Base-by-base conservation (phyloP, 148 eudicot genomes). In the Agrostemma githago region DNA sequence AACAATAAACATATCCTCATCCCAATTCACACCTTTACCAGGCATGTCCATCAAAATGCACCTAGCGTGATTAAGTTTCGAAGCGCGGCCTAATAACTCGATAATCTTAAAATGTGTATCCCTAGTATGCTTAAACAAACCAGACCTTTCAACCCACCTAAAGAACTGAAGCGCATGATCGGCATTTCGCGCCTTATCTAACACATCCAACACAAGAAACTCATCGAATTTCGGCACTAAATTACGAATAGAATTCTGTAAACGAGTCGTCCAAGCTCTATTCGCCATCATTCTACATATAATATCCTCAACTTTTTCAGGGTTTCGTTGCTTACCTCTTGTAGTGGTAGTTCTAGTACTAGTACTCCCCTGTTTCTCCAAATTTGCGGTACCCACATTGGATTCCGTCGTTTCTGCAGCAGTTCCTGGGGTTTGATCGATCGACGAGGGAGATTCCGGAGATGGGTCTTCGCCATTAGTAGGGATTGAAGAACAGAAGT, bases 201-300 rank as follows among this genome's bases (percentile, higher is more conserved):
- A 8, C 15, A 94, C 98, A 80, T 79, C 91, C 39, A 83, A 83
- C 34, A 94, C 97, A 17, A 94, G 80, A 5, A 65, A 44, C 21
- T 86, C 82, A 71, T 91, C 93, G 70, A 91, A 94, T 11, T 77
- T 72, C 1, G 97, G 86, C 8, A 91, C 93, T 74, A 91, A 74
- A 60, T 72, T 85, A 39, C 96, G 84, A 40, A 94, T 91, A 8
- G 98, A 91, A 72, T 94, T 89, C 86, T 94, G 97, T 70, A 94
- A 87, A 66, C 97, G 93, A 66, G 96, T 91, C 4, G 97, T 94
- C 98, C 97, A 94, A 0, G 84, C 89, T 72, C 98, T 81, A 78
- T 84, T 94, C 38, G 93, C 88, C 97, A 94, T 91, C 98, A 94
- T 94, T 72, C 92, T 82, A 77, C 88, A 84, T 6, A 94, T 87